Evolutionary conservation across 495 filamentous ascomycete species (phyloP).

Genomic region (Aspergillus diversus): DNA sequence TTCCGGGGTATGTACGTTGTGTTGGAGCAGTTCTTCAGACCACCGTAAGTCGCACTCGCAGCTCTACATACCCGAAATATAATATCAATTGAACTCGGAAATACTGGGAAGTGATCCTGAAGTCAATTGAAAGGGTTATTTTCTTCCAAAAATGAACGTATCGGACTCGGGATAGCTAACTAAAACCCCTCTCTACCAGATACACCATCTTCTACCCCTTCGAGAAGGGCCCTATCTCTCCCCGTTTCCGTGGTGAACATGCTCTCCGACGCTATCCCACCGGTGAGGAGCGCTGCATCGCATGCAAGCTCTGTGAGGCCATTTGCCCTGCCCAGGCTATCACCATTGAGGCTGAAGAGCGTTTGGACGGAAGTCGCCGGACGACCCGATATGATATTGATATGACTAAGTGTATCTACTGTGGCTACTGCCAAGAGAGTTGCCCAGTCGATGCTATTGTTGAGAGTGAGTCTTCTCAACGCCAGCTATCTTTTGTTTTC

Average conservation of each 20-base stretch:
- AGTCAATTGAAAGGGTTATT: neutral
- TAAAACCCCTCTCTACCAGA: conserved; percentile 42
- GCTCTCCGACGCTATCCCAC: conserved; percentile 93
- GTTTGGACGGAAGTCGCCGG: conserved; percentile 88
- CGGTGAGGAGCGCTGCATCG: conserved; percentile 97
- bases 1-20: conserved; percentile 96
- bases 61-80: conserved; percentile 7
- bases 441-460: conserved; percentile 99
- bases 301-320: conserved; percentile 98
- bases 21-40: conserved; percentile 96
- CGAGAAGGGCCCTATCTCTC: conserved; percentile 98
- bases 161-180: conserved; percentile 14
- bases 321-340: conserved; percentile 97
- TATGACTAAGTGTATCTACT: conserved; percentile 99
- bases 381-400: conserved; percentile 99
- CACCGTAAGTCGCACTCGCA: conserved; percentile 71
- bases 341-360: conserved; percentile 98
- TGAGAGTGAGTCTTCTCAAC: conserved; percentile 59
- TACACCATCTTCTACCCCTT: conserved; percentile 99
- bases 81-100: conserved; percentile 7
- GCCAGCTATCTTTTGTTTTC: neutral
- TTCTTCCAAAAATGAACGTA: neutral
- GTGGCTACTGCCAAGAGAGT: conserved; percentile 98
- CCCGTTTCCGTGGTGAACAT: conserved; percentile 96
- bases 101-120: neutral